phyloP scores from a whole-genome alignment of 2,329 filamentous ascomycete species.

The Trichocomaceae sp. region DNA sequence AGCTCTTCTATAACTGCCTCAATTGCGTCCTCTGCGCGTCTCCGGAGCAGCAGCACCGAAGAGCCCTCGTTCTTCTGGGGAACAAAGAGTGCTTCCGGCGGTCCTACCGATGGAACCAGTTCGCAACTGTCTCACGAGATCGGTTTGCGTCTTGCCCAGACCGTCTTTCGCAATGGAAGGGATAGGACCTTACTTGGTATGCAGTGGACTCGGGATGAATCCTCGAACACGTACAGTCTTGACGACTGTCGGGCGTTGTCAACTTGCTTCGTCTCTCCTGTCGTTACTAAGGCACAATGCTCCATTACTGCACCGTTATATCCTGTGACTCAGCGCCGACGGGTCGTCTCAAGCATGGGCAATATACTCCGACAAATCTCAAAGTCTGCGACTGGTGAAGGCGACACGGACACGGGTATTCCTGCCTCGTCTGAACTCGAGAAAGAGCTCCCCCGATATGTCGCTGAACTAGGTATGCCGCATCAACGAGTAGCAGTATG shows the following conservation, averaged over 20 bases:
- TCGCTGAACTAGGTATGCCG: constrained; percentile 31
- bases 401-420: constrained; percentile 24
- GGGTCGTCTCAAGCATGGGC: constrained; percentile 37
- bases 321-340: constrained; percentile 32
- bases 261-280: constrained; percentile 25
- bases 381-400: constrained; percentile 22
- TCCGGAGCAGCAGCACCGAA: constrained; percentile 24
- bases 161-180: constrained; percentile 37
- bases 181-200: constrained; percentile 34
- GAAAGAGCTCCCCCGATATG: constrained; percentile 35
- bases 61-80: constrained; percentile 30
- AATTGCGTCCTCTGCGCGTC: constrained; percentile 21
- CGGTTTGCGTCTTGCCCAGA: constrained; percentile 37
- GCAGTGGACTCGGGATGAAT: constrained; percentile 26
- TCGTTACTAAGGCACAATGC: constrained; percentile 15
- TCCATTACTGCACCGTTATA: constrained; percentile 28
- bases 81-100: constrained; percentile 15
- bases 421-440: constrained; percentile 38
- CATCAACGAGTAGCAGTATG: constrained; percentile 36
- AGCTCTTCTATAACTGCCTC: constrained; percentile 25
- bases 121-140: constrained; percentile 23
- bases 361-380: constrained; percentile 38
- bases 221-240: constrained; percentile 19
- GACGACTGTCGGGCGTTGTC: constrained; percentile 26
- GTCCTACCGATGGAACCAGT: neutral